Percentiles rank a stretch among this genome's conserved stretches.
Conservation (phyloP, 1,284 basidiomycete genomes). For the Rhodotorula sp. region DNA sequence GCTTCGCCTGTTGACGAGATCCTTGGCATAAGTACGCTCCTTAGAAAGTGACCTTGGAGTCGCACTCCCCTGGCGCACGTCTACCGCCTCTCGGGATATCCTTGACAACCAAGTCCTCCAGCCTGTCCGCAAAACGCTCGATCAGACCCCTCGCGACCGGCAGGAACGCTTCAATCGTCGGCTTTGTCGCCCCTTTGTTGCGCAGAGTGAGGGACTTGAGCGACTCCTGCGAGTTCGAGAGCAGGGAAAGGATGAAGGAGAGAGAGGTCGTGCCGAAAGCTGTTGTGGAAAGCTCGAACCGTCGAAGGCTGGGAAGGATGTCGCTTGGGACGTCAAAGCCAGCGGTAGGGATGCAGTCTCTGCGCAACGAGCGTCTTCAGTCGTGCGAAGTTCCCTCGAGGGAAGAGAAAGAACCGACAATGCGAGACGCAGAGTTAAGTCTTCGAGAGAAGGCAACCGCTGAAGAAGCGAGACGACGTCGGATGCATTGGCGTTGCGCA, state of each 20-base stretch:
- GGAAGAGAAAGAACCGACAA: neutral
- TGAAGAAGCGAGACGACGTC: constrained; percentile 14
- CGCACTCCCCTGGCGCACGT: neutral
- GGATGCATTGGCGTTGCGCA: constrained; percentile 19
- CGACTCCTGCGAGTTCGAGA: constrained; percentile 10
- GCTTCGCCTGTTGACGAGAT: constrained; percentile 27
- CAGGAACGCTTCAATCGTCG: neutral
- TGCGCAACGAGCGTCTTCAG: neutral
- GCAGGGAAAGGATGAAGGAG: constrained; percentile 10
- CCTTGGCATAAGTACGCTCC: no score
- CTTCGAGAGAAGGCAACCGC: constrained; percentile 6
- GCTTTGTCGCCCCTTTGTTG: constrained; percentile 19
- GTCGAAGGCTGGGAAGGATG: neutral
- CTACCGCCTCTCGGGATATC: constrained; percentile 19
- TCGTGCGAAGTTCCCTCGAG: no score
- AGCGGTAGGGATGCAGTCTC: constrained; percentile 17
- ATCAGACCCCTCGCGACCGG: constrained; percentile 10
- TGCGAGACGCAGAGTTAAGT: constrained; percentile 21
- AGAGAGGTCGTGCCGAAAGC: constrained; percentile 19
- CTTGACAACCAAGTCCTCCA: constrained; percentile 17
- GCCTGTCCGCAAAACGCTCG: neutral
- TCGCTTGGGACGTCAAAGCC: neutral
- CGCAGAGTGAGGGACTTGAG: constrained; percentile 17
- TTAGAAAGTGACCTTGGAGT: no score
- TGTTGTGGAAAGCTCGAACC: constrained; percentile 32